phyloP scores from a whole-genome alignment of 352 stramenopile species.

The Saprolegnia diclina region DNA sequence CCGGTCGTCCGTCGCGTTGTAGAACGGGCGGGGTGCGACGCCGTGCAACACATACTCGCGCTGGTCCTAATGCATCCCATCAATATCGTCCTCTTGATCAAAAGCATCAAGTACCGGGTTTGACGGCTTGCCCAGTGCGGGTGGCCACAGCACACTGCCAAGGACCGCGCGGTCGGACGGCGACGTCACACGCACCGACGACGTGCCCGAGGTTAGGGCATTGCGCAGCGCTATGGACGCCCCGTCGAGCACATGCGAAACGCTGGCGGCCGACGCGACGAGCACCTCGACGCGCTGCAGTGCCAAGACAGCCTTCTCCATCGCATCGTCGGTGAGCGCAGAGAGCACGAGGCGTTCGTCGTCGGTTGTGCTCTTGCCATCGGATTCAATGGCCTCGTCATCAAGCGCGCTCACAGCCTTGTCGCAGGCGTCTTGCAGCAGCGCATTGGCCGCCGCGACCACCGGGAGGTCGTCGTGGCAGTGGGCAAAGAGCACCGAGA shows the following conservation, averaged over 20 bases:
- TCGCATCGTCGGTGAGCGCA: conserved; percentile 1
- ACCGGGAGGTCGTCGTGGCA: background rate
- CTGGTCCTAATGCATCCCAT: conserved; percentile 30
- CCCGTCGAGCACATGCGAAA: background rate
- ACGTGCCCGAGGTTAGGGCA: background rate
- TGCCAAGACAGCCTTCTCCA: conserved; percentile 5
- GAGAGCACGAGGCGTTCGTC: conserved; percentile 9
- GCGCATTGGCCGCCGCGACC: background rate
- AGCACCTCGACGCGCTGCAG: background rate
- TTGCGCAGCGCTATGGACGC: conserved; percentile 1
- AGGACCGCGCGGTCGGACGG: background rate
- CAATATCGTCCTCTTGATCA: background rate
- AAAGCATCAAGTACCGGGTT: background rate
- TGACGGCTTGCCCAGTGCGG: no score
- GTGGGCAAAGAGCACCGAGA: conserved; percentile 8
- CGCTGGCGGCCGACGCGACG: background rate
- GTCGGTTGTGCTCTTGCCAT: background rate
- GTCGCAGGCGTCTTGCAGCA: conserved; percentile 11
- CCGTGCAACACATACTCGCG: conserved; percentile 75
- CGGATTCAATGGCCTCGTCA: background rate
- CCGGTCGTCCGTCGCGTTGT: conserved; percentile 40
- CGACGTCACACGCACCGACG: background rate
- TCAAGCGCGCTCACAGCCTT: conserved; percentile 15
- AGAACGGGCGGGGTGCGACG: conserved; percentile 60
- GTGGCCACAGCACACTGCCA: conserved; percentile 1